These are phyloP conservation scores for Microthlaspi erraticum DNA, from an alignment of 345 rosid species.

Conservation along the genomic window DNA sequence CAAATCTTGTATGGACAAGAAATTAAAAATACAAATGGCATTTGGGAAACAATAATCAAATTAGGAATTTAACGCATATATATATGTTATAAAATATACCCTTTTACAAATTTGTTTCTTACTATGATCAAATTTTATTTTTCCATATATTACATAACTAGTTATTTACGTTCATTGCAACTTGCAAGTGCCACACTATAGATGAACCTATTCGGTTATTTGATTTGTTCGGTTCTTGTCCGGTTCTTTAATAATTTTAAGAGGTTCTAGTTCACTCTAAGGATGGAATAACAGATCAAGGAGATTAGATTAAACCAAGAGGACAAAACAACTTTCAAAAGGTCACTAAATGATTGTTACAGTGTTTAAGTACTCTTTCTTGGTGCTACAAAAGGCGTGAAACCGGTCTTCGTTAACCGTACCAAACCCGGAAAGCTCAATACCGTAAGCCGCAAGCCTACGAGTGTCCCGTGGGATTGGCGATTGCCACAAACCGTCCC, in stretches of 20 bases:
- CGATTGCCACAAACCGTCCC: slow-evolving; percentile 97
- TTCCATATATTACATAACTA: too few relatives aligned
- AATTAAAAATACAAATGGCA: not conserved
- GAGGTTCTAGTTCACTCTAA: slow-evolving; percentile 9
- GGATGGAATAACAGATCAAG: not conserved
- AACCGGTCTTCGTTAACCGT: slow-evolving; percentile 69
- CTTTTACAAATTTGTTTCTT: too few relatives aligned
- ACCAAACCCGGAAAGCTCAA: slow-evolving; percentile 79
- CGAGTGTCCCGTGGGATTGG: slow-evolving; percentile 77
- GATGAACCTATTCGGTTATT: not conserved
- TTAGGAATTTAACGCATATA: too few relatives aligned
- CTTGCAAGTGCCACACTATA: too few relatives aligned
- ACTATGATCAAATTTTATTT: too few relatives aligned
- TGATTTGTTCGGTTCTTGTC: not conserved
- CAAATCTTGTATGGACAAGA: not conserved
- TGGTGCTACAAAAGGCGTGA: slow-evolving; percentile 60
- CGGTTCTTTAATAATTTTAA: not conserved
- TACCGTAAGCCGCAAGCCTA: slow-evolving; percentile 66
- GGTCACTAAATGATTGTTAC: slow-evolving; percentile 49
- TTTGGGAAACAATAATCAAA: not conserved
- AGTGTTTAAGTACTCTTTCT: slow-evolving; percentile 60
- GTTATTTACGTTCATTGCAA: too few relatives aligned
- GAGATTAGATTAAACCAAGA: slow-evolving; percentile 19
- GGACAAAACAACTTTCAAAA: not conserved
- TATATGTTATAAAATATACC: too few relatives aligned